phyloP scores from a whole-genome alignment of 169 alveolate genomes.

The Plasmodium fragile region DNA sequence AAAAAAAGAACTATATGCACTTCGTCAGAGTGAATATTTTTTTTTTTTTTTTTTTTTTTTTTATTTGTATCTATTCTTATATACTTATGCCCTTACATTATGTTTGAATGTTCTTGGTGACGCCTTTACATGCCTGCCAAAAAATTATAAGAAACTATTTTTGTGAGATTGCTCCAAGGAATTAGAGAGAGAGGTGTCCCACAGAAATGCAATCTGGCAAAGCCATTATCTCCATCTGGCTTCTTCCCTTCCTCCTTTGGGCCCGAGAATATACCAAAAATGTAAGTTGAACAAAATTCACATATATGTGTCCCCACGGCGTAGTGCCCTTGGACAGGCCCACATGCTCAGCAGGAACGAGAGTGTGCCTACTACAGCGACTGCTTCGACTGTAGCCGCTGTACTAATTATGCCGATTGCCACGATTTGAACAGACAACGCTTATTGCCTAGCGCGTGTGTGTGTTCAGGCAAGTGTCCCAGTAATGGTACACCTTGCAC shows the following conservation, averaged over 20 bases:
- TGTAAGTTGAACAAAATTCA: background rate
- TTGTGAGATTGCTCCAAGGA: background rate
- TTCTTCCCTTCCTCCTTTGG: constrained; percentile 21
- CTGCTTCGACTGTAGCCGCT: no score
- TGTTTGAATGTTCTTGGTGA: no score
- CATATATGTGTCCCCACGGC: background rate
- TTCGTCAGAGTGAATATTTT: background rate
- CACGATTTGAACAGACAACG: no score
- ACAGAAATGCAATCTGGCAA: background rate
- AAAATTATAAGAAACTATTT: background rate
- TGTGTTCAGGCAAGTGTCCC: no score
- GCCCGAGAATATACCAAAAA: constrained; percentile 12
- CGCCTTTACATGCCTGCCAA: background rate
- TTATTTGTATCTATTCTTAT: background rate
- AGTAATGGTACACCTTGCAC: no score
- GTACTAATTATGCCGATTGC: background rate
- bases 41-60: no score
- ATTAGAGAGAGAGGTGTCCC: background rate
- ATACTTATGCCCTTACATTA: background rate
- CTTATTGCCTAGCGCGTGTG: no score
- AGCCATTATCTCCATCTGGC: no score
- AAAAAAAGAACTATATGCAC: background rate
- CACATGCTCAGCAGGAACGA: background rate
- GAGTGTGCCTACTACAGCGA: background rate
- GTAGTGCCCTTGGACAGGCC: background rate